A percentile compares a stretch with the other conserved stretches of the same genome.
Evolutionary conservation across 495 filamentous ascomycete species (phyloP).

Genomic region (Xylaria castorea): DNA sequence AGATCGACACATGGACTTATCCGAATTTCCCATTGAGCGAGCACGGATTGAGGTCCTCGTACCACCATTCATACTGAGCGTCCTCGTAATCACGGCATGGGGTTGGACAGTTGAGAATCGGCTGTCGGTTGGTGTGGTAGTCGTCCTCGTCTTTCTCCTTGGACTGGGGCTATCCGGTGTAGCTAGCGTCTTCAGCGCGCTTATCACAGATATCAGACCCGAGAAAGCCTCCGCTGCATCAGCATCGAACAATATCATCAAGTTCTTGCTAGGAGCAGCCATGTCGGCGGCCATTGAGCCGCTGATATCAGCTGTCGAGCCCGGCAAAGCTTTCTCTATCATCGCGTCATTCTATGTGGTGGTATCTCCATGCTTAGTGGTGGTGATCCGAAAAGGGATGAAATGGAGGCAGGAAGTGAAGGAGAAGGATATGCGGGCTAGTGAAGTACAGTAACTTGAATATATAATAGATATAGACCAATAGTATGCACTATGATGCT

Average conservation of each 20-base stretch:
- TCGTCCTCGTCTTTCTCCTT: conserved; percentile 65
- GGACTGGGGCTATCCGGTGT: conserved; percentile 62
- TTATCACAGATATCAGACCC: conserved; percentile 50
- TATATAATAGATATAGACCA: not conserved
- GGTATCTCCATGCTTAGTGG: conserved; percentile 55
- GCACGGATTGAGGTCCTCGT: conserved; percentile 64
- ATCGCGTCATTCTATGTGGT: conserved; percentile 59
- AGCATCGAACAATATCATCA: conserved; percentile 69
- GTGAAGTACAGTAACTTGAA: not conserved
- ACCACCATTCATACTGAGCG: conserved; percentile 52
- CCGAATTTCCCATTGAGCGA: conserved; percentile 66
- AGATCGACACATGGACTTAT: conserved; percentile 58
- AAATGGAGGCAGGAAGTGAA: conserved; percentile 35
- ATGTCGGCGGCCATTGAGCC: conserved; percentile 68
- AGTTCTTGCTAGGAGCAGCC: conserved; percentile 69
- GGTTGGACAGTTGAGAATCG: conserved; percentile 58
- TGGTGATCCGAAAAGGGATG: conserved; percentile 32
- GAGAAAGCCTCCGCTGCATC: conserved; percentile 63
- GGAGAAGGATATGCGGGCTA: conserved; percentile 31
- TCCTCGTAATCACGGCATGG: conserved; percentile 53
- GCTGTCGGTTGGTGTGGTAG: conserved; percentile 51
- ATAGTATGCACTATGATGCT: not conserved
- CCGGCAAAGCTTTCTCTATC: conserved; percentile 75
- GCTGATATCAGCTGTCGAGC: conserved; percentile 66
- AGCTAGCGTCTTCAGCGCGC: conserved; percentile 59